Conservation (phyloP, 345 rosid species). For the Stellera chamaejasme region DNA sequence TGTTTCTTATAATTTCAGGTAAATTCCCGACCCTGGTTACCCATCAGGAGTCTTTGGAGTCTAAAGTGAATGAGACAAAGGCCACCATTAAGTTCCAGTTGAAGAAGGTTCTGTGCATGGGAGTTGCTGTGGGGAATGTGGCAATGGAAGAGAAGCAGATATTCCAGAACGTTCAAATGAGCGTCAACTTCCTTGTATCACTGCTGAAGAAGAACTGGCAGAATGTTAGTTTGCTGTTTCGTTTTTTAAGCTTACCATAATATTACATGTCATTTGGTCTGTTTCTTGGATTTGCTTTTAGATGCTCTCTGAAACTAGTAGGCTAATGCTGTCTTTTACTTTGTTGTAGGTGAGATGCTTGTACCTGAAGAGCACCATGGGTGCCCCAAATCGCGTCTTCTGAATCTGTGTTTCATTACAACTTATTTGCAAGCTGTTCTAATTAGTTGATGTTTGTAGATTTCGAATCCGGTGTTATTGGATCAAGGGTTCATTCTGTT, state of each 20-base stretch:
- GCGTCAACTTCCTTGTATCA: slow-evolving; percentile 20
- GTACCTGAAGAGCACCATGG: slow-evolving; percentile 23
- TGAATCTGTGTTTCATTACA: background rate
- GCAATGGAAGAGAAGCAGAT: slow-evolving; percentile 60
- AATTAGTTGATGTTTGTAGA: too few species aligned
- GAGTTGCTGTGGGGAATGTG: slow-evolving; percentile 69
- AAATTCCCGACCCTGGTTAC: slow-evolving; percentile 60
- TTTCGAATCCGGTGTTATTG: too few species aligned
- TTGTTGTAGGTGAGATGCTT: background rate
- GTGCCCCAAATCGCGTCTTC: slow-evolving; percentile 28
- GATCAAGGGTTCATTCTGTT: too few species aligned
- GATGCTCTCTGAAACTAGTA: too few species aligned
- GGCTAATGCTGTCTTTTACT: too few species aligned
- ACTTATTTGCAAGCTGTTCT: too few species aligned
- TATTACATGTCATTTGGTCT: too few species aligned
- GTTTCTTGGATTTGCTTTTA: too few species aligned
- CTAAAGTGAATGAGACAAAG: slow-evolving; percentile 53
- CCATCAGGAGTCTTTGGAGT: slow-evolving; percentile 47
- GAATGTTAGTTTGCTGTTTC: slow-evolving; percentile 29
- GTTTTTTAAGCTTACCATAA: too few species aligned
- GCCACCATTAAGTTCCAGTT: slow-evolving; percentile 54
- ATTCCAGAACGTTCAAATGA: background rate
- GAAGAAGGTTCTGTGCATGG: slow-evolving; percentile 69
- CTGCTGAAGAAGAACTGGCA: slow-evolving; percentile 67
- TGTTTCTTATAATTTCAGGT: slow-evolving; percentile 22